Evolutionary conservation across 2,329 filamentous ascomycete species (phyloP).

Genomic region (Talaromyces sp.): DNA sequence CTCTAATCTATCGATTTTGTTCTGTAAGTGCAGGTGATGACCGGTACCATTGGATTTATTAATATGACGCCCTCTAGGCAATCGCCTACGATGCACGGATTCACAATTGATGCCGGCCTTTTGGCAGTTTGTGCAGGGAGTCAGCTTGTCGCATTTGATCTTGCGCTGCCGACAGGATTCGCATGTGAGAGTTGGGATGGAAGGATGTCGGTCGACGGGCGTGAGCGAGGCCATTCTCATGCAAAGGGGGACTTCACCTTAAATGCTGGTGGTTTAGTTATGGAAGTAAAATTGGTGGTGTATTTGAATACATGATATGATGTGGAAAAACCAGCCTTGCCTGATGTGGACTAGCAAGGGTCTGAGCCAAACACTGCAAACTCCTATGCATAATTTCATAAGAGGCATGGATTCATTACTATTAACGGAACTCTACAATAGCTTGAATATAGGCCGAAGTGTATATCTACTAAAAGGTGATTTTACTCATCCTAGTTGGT

Average conservation of each 20-base stretch:
- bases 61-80: constrained; percentile 16
- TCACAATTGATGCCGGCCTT: constrained; percentile 13
- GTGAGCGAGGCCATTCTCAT: not conserved
- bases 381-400: not conserved
- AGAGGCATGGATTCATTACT: too few species aligned
- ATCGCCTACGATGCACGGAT: constrained; percentile 13
- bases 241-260: not conserved
- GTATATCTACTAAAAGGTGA: too few species aligned
- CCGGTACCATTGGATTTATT: not conserved
- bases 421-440: too few species aligned
- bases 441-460: too few species aligned
- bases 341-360: not conserved
- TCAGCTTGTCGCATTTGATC: constrained; percentile 18
- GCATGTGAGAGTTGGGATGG: constrained; percentile 14
- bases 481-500: too few species aligned
- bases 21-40: constrained; percentile 8
- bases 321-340: not conserved
- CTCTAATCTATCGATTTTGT: constrained; percentile 15
- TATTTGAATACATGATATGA: not conserved
- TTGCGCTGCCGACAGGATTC: constrained; percentile 18
- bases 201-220: not conserved
- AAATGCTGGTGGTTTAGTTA: not conserved
- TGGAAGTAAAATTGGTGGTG: not conserved
- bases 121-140: constrained; percentile 18
- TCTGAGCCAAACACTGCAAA: not conserved